Evolutionary conservation across 768 basidiomycete genomes (phyloP), one percentile per base, ranked within the genome.

Genomic region (Cyclocybe cylindracea): DNA sequence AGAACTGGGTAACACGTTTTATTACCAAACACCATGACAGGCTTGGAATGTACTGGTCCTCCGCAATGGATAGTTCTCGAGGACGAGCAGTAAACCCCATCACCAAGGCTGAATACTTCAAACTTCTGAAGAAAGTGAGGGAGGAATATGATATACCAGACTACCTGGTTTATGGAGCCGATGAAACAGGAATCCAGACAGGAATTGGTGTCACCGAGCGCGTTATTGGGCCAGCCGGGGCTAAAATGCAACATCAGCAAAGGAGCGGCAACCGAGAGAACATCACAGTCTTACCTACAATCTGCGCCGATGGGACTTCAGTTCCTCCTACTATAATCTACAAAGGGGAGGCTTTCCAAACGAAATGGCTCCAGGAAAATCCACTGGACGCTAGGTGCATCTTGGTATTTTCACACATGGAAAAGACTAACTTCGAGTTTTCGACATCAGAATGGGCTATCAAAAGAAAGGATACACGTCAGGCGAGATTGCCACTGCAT

Each of bases 231-330:
- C 51, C 56, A 9, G 3, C 7, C 5, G 47, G 34, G 37, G 34
- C 14, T 38, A 39, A 37, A 55, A 32, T 38, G 1, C 50, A 40
- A 3, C 62, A 73, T 53, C 57, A 63, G 48, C 60, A n/a, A 61
- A 47, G 57, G 68, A 51, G 64, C 9, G 67, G 54, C 2, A 59
- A 67, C 51, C 40, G 59, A 2, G 67, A 74, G 43, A 73, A 70
- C 56, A 61, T 70, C 11, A 74, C 67, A 0, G 69, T 55, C 2
- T 44, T 74, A 10, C 58, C 70, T 5, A 69, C 68, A 7, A 73
- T 75, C 38, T 75, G 73, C 54, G 69, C 72, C 0, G 68, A 75
- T 60, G 69, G 73, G 1, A 66, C 66, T 0, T 47, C 50, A 0
- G 33, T 70, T 11, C 37, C 37, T 9, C 74, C 71, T 1, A 57